Percentiles rank a stretch among this genome's conserved stretches.
phyloP scores from a whole-genome alignment of 768 basidiomycete species.

The Mycena alexandri region DNA sequence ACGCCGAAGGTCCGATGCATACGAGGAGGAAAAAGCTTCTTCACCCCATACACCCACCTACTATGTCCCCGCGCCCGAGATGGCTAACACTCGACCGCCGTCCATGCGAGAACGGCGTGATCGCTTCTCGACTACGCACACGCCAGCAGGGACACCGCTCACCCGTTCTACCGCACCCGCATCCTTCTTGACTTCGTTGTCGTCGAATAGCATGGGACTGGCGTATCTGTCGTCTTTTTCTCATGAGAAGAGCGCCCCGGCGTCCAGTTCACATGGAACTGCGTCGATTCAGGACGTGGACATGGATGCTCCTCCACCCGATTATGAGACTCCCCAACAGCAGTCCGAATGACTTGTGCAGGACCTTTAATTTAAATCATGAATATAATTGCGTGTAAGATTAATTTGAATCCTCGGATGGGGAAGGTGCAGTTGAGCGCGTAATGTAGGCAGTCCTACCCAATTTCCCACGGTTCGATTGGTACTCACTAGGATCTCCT shows the following conservation, averaged over 20 bases:
- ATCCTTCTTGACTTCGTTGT: conserved; percentile 18
- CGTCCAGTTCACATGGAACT: conserved; percentile 1
- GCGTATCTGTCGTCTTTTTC: background rate
- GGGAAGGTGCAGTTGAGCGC: too few relatives aligned
- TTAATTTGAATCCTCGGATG: too few relatives aligned
- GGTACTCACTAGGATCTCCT: too few relatives aligned
- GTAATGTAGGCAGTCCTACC: too few relatives aligned
- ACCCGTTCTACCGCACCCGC: conserved; percentile 15
- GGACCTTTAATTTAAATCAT: too few relatives aligned
- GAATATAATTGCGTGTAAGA: too few relatives aligned
- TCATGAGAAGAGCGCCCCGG: background rate
- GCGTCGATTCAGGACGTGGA: conserved; percentile 4
- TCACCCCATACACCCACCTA: conserved; percentile 21
- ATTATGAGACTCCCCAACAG: conserved; percentile 16
- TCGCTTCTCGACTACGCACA: conserved; percentile 26
- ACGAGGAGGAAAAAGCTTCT: conserved; percentile 1
- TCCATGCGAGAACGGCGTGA: conserved; percentile 31
- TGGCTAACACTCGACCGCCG: conserved; percentile 5
- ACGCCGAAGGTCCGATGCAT: background rate
- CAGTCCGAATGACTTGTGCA: background rate
- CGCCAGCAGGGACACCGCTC: conserved; percentile 28
- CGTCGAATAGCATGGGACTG: conserved; percentile 19
- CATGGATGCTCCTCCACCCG: conserved; percentile 21
- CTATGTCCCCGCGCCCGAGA: background rate
- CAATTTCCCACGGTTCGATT: too few relatives aligned